Evolutionary conservation across 2,329 filamentous ascomycete species (phyloP).

Genomic region (Fusarium irregulare): DNA sequence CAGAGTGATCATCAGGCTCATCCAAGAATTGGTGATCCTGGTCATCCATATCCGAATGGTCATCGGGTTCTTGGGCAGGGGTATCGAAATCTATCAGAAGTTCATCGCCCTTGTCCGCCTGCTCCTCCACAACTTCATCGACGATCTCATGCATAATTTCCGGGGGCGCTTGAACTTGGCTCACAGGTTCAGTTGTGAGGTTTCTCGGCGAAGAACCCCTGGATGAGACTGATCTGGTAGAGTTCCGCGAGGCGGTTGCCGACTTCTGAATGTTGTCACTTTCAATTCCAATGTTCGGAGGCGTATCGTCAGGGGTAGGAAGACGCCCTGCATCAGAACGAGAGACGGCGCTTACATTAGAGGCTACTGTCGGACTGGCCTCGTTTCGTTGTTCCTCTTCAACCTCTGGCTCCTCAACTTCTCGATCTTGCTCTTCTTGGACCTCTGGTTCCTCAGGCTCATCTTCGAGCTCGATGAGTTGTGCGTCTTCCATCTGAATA

Average conservation of each 20-base stretch:
- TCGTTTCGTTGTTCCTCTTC: conserved; percentile 24
- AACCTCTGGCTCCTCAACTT: conserved; percentile 13
- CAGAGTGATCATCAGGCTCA: conserved; percentile 9
- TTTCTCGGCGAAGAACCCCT: conserved; percentile 12
- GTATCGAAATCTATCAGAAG: conserved; percentile 19
- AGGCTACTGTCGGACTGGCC: conserved; percentile 31
- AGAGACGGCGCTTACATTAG: conserved; percentile 49
- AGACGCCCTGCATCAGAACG: conserved; percentile 58
- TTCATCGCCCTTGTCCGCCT: not conserved
- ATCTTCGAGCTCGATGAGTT: conserved; percentile 8
- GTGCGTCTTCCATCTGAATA: conserved; percentile 26
- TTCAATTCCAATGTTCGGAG: conserved; percentile 51
- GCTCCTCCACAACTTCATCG: conserved; percentile 25
- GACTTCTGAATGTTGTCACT: conserved; percentile 39
- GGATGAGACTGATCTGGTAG: conserved; percentile 12
- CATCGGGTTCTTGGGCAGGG: conserved; percentile 4
- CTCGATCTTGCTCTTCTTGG: conserved; percentile 8
- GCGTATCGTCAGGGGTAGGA: conserved; percentile 65
- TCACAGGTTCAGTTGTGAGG: conserved; percentile 2
- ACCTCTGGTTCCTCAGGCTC: conserved; percentile 1
- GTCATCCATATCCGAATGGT: conserved; percentile 16
- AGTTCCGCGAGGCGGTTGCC: conserved; percentile 20
- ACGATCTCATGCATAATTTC: conserved; percentile 33
- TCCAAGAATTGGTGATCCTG: conserved; percentile 16
- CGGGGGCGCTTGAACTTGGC: not conserved